phyloP scores from a whole-genome alignment of 768 basidiomycete genomes.

The Hypholoma sublateritium region DNA sequence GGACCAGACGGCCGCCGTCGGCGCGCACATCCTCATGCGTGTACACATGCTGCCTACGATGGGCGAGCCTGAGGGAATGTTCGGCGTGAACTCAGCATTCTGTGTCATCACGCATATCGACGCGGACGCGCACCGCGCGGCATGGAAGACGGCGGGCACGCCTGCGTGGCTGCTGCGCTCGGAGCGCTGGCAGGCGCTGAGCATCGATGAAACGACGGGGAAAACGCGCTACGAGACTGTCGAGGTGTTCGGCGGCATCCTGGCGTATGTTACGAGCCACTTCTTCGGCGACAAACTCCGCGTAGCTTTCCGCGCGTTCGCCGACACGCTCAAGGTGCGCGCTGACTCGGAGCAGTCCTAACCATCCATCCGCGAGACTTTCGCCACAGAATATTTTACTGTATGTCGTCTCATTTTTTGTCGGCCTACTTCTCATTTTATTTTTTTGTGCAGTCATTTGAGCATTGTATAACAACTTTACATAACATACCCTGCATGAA shows the following conservation, averaged over 20 bases:
- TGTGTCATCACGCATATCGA: conserved; percentile 52
- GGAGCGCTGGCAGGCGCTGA: conserved; percentile 67
- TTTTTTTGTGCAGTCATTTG: too few relatives aligned
- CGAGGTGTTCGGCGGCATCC: conserved; percentile 58
- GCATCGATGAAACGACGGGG: conserved; percentile 44
- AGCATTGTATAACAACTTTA: conserved; percentile 65
- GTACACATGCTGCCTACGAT: conserved; percentile 65
- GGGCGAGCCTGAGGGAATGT: conserved; percentile 36
- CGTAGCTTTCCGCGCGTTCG: conserved; percentile 52
- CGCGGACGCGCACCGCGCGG: conserved; percentile 49
- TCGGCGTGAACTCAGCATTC: conserved; percentile 39
- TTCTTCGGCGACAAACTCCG: conserved; percentile 42
- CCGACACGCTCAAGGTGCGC: conserved; percentile 52
- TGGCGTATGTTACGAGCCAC: conserved; percentile 53
- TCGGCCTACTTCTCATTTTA: background rate
- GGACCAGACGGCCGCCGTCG: conserved; percentile 50
- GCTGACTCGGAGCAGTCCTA: conserved; percentile 36
- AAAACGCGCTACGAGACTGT: conserved; percentile 63
- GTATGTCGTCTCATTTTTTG: too few relatives aligned
- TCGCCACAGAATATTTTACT: background rate
- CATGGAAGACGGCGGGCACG: conserved; percentile 49
- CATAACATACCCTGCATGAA: too few relatives aligned
- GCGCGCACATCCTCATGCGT: conserved; percentile 46
- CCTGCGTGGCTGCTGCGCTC: conserved; percentile 48
- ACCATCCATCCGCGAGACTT: background rate